Conservation (phyloP, 2,329 filamentous ascomycete genomes). For the Phialemoniopsis sp. region DNA sequence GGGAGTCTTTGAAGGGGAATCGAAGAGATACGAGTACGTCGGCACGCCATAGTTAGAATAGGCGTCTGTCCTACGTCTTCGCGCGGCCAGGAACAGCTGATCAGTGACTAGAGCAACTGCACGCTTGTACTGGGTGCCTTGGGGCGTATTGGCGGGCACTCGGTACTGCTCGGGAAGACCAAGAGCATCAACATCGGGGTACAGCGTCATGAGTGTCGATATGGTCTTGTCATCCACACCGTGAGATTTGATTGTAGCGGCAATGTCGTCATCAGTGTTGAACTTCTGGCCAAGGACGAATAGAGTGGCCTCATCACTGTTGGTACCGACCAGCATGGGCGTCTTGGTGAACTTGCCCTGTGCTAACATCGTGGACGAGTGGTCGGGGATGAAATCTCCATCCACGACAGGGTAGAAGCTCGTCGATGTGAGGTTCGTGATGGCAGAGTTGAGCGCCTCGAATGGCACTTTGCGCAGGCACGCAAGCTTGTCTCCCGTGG, state of each 20-base stretch:
- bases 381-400: constrained; percentile 42
- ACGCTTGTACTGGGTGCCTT: constrained; percentile 48
- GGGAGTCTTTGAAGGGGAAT: too few relatives aligned
- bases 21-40: constrained; percentile 44
- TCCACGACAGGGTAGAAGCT: constrained; percentile 50
- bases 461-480: constrained; percentile 26
- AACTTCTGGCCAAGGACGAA: constrained; percentile 42
- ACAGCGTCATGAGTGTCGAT: constrained; percentile 22
- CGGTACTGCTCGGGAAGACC: constrained; percentile 40
- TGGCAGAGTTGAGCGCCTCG: constrained; percentile 13
- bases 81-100: too few relatives aligned
- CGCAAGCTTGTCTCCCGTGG: constrained; percentile 17
- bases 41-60: too few relatives aligned
- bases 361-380: constrained; percentile 42
- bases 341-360: constrained; percentile 48
- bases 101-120: constrained; percentile 51
- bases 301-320: constrained; percentile 62
- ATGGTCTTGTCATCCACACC: too few relatives aligned
- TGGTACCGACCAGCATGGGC: constrained; percentile 50
- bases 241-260: too few relatives aligned
- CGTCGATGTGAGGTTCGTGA: neutral
- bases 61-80: too few relatives aligned
- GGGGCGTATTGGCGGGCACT: constrained; percentile 13
- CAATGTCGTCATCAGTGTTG: too few relatives aligned
- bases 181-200: constrained; percentile 43